phyloP scores from a whole-genome alignment of 306 rosid genomes.

The Inga oerstediana region DNA sequence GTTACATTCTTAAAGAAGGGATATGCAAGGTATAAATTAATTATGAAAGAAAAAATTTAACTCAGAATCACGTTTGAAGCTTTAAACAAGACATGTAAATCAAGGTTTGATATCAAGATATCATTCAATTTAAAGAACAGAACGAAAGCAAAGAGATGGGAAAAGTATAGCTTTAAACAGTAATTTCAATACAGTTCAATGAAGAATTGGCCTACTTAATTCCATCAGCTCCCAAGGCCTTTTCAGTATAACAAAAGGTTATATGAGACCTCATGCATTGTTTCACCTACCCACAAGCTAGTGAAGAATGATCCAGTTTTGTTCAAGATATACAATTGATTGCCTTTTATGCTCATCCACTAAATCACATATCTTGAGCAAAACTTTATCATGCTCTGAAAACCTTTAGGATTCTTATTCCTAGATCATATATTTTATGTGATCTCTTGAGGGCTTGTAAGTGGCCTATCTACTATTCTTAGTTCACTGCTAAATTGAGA shows the following conservation, averaged over 20 bases:
- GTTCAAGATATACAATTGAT: not conserved
- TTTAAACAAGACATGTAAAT: not conserved
- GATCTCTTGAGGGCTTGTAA: not conserved
- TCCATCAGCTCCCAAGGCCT: not conserved
- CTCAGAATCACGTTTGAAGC: not conserved
- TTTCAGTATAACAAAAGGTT: not conserved
- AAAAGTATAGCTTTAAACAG: not conserved
- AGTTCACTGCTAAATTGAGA: not conserved
- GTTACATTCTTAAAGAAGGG: not conserved
- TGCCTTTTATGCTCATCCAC: not conserved
- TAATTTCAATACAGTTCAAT: not conserved
- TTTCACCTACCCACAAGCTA: not conserved
- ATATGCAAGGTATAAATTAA: not conserved
- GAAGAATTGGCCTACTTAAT: not conserved
- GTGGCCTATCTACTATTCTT: not conserved
- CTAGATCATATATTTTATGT: not conserved
- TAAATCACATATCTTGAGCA: not conserved
- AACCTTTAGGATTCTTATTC: not conserved
- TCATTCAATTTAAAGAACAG: not conserved
- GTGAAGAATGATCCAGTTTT: not conserved
- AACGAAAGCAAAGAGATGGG: not conserved
- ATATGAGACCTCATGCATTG: not conserved
- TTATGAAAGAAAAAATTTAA: not conserved
- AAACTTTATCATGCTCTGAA: not conserved
- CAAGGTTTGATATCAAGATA: not conserved